These are phyloP conservation scores for Blastobotrys capitulatus DNA, from an alignment of 1,139 yeast genomes.

Conservation along the genomic window DNA sequence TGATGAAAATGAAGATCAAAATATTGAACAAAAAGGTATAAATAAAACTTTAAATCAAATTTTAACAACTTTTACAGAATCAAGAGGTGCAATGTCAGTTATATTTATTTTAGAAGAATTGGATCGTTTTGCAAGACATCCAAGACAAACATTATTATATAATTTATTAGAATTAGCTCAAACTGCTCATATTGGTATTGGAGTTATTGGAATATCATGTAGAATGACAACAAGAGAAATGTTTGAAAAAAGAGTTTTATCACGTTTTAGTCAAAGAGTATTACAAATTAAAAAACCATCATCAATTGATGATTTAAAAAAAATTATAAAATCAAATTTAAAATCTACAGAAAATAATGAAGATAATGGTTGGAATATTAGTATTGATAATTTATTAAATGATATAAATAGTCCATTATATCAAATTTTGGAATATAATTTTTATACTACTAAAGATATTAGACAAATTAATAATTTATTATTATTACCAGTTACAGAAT, in stretches of 20 bases:
- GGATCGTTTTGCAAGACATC: conserved; percentile 58
- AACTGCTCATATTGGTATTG: conserved; percentile 62
- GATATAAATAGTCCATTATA: conserved; percentile 32
- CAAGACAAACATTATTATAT: conserved; percentile 77
- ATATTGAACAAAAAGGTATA: conserved; percentile 43
- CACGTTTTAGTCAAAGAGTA: conserved; percentile 80
- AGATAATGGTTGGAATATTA: neutral
- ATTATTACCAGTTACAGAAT: conserved; percentile 45
- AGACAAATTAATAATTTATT: conserved; percentile 50
- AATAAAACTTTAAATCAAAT: conserved; percentile 51
- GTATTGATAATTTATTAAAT: conserved; percentile 1
- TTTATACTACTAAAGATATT: conserved; percentile 52
- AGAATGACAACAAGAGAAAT: conserved; percentile 71
- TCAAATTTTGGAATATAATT: conserved; percentile 42
- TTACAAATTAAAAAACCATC: conserved; percentile 52
- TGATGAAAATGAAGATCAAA: neutral
- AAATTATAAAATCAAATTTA: conserved; percentile 30
- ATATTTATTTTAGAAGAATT: conserved; percentile 80
- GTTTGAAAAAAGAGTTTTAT: conserved; percentile 84
- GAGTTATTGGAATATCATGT: conserved; percentile 76
- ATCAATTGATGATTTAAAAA: conserved; percentile 33
- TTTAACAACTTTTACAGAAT: conserved; percentile 37
- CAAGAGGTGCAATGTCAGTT: conserved; percentile 46
- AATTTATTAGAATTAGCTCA: conserved; percentile 83
- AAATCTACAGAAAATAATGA: conserved; percentile 18